Base-by-base conservation (phyloP, 2,329 filamentous ascomycete species). In the Phaeosphaeria sp. region DNA sequence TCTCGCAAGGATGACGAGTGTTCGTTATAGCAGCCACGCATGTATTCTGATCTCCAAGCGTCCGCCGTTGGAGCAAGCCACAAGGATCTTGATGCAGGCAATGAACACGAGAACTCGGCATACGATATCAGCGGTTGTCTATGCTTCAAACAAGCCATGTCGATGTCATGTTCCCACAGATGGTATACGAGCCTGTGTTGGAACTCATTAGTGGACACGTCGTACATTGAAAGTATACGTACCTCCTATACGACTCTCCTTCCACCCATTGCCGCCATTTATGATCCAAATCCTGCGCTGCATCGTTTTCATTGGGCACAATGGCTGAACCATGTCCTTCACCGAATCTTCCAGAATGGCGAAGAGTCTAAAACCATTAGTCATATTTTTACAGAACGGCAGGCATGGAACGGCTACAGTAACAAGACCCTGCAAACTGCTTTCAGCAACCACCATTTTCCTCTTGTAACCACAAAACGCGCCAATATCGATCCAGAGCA, bases 191-290 rank as follows among this genome's bases (percentile, higher is more conserved):
- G 39, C 22, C 65, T 68, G 18, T 90, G 11, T 36, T 36, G 30
- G n/a, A n/a, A n/a, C n/a, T n/a, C n/a, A n/a, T 36, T 13, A 36
- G 30, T 36, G 11, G 6, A 36, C 15, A 36, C 30, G 15, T 13
- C 11, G 30, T 36, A 36, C 15, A 3, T 36, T 13, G 11, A 13
- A 13, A 6, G 15, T 3, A 7, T 36, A 36, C 30, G 15, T 36
- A 36, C 30, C 30, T 36, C 30, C 30, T 91, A 78, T 86, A 89
- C 4, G 86, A 87, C 68, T 91, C 88, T 52, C 83, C 78, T 51
- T 86, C 82, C 20, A 84, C 80, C 88, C 88, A 91, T 21, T 75
- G 74, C 56, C 76, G 81, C 89, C 89, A 91, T 64, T 90, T 90
- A 9, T 79, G 75, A 56, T 89, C 81, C 0, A 91, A 75, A 4